Percentiles rank a stretch among this genome's conserved stretches.
Evolutionary conservation across 2,329 filamentous ascomycete genomes (phyloP).

Genomic region (Nothomitra cinnamomea): DNA sequence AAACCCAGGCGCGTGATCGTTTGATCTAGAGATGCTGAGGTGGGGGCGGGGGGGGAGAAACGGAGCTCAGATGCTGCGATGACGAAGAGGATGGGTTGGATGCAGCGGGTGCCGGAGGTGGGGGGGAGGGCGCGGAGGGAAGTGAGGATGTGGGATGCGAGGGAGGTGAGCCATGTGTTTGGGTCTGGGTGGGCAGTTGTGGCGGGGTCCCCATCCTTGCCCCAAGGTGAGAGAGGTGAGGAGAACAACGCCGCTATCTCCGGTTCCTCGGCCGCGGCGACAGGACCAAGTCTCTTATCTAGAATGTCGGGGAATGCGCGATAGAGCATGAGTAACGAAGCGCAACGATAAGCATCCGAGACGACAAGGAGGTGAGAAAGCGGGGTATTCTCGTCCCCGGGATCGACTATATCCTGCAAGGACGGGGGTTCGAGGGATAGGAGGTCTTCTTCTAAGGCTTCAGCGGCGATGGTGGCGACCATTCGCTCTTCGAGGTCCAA

Average conservation of each 20-base stretch:
- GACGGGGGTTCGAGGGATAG: constrained; percentile 28
- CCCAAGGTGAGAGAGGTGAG: too few relatives aligned
- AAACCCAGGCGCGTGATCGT: too few relatives aligned
- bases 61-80: constrained; percentile 33
- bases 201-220: background rate
- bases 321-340: constrained; percentile 16
- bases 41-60: constrained; percentile 21
- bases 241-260: too few relatives aligned
- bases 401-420: constrained; percentile 30
- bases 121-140: constrained; percentile 32
- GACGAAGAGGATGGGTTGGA: constrained; percentile 36
- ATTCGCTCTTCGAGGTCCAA: constrained; percentile 18
- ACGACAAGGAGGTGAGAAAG: constrained; percentile 16
- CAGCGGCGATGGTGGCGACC: constrained; percentile 20
- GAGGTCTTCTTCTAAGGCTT: constrained; percentile 30
- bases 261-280: too few relatives aligned
- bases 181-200: constrained; percentile 14
- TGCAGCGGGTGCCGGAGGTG: constrained; percentile 34
- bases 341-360: constrained; percentile 17
- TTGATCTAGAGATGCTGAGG: too few relatives aligned
- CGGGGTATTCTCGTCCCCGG: constrained; percentile 34
- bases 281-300: background rate
- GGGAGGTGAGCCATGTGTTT: constrained; percentile 30
- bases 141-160: constrained; percentile 32
- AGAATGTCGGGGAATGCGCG: constrained; percentile 31